Conservation (phyloP, 495 filamentous ascomycete genomes). For the Penicillium fimorum region DNA sequence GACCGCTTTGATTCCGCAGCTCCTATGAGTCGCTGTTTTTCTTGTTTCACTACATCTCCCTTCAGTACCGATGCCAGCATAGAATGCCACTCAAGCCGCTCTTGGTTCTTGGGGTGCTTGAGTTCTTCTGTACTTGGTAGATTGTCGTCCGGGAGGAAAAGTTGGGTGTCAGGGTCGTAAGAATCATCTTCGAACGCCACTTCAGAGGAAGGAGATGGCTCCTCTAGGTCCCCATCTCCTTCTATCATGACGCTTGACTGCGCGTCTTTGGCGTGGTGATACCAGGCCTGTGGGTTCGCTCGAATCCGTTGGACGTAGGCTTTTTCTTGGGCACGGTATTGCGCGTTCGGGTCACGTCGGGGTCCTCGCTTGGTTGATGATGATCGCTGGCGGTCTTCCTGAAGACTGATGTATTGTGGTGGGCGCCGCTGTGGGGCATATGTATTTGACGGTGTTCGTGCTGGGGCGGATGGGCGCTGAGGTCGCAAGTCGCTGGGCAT, state of each 20-base stretch:
- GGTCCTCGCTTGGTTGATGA: conserved; percentile 50
- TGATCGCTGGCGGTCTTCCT: conserved; percentile 51
- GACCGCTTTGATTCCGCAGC: conserved; percentile 73
- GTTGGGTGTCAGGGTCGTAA: conserved; percentile 89
- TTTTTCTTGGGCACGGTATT: conserved; percentile 78
- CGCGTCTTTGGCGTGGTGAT: conserved; percentile 71
- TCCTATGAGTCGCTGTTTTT: conserved; percentile 92
- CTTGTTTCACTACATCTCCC: conserved; percentile 94
- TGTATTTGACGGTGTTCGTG: conserved; percentile 66
- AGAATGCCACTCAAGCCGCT: conserved; percentile 94
- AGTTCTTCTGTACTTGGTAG: conserved; percentile 87
- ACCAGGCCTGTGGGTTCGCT: conserved; percentile 63
- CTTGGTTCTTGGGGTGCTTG: conserved; percentile 81
- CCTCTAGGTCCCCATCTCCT: conserved; percentile 85
- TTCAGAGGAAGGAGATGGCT: conserved; percentile 82
- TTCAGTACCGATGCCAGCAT: conserved; percentile 96
- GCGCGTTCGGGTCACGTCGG: conserved; percentile 69
- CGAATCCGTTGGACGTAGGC: conserved; percentile 76
- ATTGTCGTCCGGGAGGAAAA: conserved; percentile 83
- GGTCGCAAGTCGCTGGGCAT: conserved; percentile 33
- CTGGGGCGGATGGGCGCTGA: conserved; percentile 60
- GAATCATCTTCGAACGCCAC: conserved; percentile 75
- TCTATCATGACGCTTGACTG: conserved; percentile 61
- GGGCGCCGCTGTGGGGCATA: conserved; percentile 76
- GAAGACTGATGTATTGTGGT: conserved; percentile 55